Evolutionary conservation across 305 asterid genomes (phyloP).

Genomic region (Rubia peregrina): DNA sequence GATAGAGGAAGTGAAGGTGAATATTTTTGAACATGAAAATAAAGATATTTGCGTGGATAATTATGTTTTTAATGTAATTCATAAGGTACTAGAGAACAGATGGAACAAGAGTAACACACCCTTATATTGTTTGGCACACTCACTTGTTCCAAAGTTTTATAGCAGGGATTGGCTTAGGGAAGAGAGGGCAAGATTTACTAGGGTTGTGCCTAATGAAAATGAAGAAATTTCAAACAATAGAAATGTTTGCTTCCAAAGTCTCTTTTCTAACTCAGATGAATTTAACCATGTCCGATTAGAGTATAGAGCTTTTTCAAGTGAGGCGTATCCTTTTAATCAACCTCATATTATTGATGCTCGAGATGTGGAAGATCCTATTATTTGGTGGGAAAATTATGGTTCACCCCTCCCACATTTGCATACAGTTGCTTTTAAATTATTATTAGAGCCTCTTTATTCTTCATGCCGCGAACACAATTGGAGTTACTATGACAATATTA

Average conservation of each 20-base stretch:
- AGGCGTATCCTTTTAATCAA: background rate
- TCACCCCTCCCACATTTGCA: too few species aligned
- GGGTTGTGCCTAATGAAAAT: background rate
- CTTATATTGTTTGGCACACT: constrained; percentile 10
- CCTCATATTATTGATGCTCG: background rate
- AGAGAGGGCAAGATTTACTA: background rate
- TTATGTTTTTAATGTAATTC: too few species aligned
- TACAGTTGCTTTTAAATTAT: too few species aligned
- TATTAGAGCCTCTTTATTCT: too few species aligned
- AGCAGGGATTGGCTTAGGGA: background rate
- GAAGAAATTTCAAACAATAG: background rate
- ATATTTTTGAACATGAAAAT: background rate
- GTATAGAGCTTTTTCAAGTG: constrained; percentile 2
- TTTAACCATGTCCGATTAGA: background rate
- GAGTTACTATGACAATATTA: background rate
- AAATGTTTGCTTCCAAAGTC: background rate
- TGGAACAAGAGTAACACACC: constrained; percentile 1
- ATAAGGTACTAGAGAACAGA: too few species aligned
- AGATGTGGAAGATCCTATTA: background rate
- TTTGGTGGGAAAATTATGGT: too few species aligned
- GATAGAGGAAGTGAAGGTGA: background rate
- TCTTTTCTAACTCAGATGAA: background rate
- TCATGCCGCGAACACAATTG: too few species aligned
- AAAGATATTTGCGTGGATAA: background rate
- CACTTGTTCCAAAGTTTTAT: constrained; percentile 10